Conservation (phyloP, 2,329 filamentous ascomycete genomes). For the Aspergillaceae sp. region DNA sequence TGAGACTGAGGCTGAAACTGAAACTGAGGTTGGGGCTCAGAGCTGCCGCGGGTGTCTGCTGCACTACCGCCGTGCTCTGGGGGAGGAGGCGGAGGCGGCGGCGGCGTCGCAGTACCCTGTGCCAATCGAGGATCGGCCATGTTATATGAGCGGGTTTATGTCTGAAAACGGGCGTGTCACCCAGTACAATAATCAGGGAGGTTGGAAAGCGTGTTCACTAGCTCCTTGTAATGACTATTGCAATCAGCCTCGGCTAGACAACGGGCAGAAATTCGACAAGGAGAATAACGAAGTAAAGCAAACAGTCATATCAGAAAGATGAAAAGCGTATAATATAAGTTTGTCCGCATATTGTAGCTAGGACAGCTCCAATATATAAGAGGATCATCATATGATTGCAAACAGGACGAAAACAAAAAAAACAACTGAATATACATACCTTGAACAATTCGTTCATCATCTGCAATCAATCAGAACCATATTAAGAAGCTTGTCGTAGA, state of each 20-base stretch:
- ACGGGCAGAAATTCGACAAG: no score
- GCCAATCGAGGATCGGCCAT: constrained; percentile 47
- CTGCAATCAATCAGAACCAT: constrained; percentile 6
- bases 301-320: constrained; percentile 16
- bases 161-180: constrained; percentile 9
- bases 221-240: constrained; percentile 22
- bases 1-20: constrained; percentile 14
- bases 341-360: constrained; percentile 53
- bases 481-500: not conserved
- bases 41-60: constrained; percentile 12
- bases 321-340: constrained; percentile 49
- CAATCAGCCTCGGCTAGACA: constrained; percentile 12
- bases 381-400: constrained; percentile 46
- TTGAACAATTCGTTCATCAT: constrained; percentile 23
- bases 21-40: constrained; percentile 11
- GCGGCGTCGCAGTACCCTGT: constrained; percentile 37
- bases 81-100: constrained; percentile 46
- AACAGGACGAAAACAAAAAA: not conserved
- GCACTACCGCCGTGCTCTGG: constrained; percentile 26
- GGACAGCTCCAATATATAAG: constrained; percentile 72
- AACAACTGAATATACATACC: constrained; percentile 17
- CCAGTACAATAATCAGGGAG: constrained; percentile 23
- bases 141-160: constrained; percentile 9
- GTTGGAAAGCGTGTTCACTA: constrained; percentile 27
- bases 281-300: not conserved